Evolutionary conservation across 148 eudicot species (phyloP), one percentile per base, ranked within the genome.

Genomic region (Cornus kousa): DNA sequence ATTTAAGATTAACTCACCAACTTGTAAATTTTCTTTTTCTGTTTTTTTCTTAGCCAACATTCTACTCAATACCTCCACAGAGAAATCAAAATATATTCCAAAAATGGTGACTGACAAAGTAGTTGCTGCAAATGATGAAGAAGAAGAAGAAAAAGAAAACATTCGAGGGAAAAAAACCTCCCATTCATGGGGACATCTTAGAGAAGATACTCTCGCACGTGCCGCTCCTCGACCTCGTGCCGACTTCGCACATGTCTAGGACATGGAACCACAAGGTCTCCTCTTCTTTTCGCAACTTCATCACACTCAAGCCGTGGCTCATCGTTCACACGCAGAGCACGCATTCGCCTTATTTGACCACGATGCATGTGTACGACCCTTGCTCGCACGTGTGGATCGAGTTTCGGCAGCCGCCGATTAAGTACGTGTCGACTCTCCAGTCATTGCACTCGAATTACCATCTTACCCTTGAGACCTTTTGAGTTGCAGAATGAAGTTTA

Each of bases 261-360:
- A 77, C 88, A 16, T 94, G 98, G 98, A 65, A 73, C 19, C 4
- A 19, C 1, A 87, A 92, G 8, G 89, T 87, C 5, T 73, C 9
- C 3, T 87, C 88, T 0, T 88, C 97, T 0, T 82, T 94, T 22
- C 70, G 28, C 20, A 72, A 82, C 68, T 7, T 75, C 14, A 86
- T 79, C 60, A 59, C n/a, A 43, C 79, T 80, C 16, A 86, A 84
- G 32, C 94, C 94, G 1, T 94, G 98, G 98, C 85, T 94, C 19
- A 22, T 94, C 9, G 73, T 89, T 46, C 91, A 94, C 69, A 75
- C 81, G 9, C 94, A 90, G 43, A 67, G 28, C 79, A 76, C 48
- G 9, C 80, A 73, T 7, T 64, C 71, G 12, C 83, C 86, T 24
- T 59, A 70, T 71, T 1, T 69, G 6, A 78, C 71, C 57, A 73